phyloP scores from a whole-genome alignment of 371 early-diverging fungal species.

The Capillidium rhysosporum region DNA sequence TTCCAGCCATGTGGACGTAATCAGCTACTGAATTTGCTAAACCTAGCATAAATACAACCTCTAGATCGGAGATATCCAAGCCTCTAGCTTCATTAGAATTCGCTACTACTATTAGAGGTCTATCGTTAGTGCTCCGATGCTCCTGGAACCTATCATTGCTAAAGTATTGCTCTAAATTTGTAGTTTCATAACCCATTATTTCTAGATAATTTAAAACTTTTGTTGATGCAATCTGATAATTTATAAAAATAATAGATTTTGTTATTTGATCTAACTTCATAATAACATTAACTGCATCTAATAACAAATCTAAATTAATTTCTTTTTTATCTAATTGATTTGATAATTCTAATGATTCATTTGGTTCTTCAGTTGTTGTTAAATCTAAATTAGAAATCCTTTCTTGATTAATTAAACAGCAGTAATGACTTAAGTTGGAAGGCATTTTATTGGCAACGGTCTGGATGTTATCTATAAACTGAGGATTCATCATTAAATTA shows the following conservation, averaged over 20 bases:
- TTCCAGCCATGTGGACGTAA: not conserved
- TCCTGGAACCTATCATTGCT: not conserved
- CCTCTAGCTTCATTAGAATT: not conserved
- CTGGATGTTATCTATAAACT: conserved; percentile 32
- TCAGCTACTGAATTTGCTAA: not conserved
- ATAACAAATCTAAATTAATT: conserved; percentile 17
- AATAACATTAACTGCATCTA: conserved; percentile 10
- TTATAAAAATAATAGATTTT: not conserved
- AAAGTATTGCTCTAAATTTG: no score
- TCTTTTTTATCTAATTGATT: not conserved
- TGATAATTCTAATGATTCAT: not conserved
- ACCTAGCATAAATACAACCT: not conserved
- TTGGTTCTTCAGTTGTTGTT: not conserved
- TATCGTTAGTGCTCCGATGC: not conserved
- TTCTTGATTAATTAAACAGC: conserved; percentile 25
- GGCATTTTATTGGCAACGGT: conserved; percentile 14
- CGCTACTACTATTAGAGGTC: not conserved
- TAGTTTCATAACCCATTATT: no score
- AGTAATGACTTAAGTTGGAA: conserved; percentile 23
- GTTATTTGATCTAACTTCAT: not conserved
- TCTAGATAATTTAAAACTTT: no score
- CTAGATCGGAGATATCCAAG: not conserved
- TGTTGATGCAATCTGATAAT: not conserved
- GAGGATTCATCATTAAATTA: conserved; percentile 29
- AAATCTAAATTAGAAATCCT: conserved; percentile 23